Percentiles rank a stretch among this genome's conserved stretches.
Conservation (phyloP, 2,329 filamentous ascomycete species). For the Didymella segeticola region DNA sequence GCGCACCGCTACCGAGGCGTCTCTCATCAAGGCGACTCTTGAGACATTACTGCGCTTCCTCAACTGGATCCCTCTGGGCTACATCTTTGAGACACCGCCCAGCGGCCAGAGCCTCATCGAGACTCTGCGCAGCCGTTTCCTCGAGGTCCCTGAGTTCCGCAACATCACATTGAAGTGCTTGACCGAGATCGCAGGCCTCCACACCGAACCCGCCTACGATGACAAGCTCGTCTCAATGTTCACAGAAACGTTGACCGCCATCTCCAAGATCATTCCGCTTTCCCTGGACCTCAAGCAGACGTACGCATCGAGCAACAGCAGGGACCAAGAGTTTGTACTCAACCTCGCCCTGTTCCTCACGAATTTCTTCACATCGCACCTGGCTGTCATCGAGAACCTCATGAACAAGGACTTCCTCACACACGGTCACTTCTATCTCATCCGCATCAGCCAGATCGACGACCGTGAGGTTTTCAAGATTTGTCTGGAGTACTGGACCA, state of each 20-base stretch:
- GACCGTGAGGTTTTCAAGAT: conserved; percentile 99
- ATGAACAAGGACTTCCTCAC: conserved; percentile 94
- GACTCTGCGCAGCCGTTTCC: conserved; percentile 88
- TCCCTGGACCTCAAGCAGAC: conserved; percentile 89
- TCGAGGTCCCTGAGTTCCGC: conserved; percentile 92
- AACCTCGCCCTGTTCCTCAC: conserved; percentile 95
- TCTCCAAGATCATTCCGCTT: conserved; percentile 91
- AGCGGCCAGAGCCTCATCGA: conserved; percentile 75
- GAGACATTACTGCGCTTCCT: conserved; percentile 95
- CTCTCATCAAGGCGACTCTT: conserved; percentile 92
- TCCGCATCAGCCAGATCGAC: conserved; percentile 97
- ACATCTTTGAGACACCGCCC: conserved; percentile 92
- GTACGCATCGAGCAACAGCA: conserved; percentile 88
- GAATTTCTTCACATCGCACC: conserved; percentile 95
- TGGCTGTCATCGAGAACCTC: conserved; percentile 92
- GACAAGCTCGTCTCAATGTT: conserved; percentile 99
- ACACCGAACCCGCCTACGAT: conserved; percentile 86
- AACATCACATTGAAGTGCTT: conserved; percentile 96
- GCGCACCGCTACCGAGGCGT: conserved; percentile 85
- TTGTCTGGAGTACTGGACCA: conserved; percentile 98
- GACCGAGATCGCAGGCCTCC: conserved; percentile 94
- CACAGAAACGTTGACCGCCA: conserved; percentile 91
- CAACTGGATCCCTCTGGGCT: conserved; percentile 98
- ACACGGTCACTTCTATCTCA: conserved; percentile 97
- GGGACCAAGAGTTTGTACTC: conserved; percentile 96